Base-by-base conservation (phyloP, 108 stramenopile species). In the Fistulifera solaris region DNA sequence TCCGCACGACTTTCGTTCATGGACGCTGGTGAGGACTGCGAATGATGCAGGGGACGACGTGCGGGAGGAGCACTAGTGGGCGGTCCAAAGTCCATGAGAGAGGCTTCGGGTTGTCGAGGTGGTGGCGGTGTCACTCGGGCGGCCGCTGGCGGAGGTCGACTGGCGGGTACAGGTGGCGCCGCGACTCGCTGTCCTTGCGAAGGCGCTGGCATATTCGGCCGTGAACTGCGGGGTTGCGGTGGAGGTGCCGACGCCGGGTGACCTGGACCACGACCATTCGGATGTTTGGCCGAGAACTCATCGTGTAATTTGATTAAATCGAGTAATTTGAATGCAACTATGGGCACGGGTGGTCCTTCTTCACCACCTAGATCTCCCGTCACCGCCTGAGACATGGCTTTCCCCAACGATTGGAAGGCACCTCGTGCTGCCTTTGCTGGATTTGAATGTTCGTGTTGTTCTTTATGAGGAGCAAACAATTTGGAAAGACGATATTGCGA, bases 261-360 rank as follows among this genome's bases (percentile, higher is more conserved):
- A 18, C 46, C 43, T 11, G 54, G 59, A 19, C 51, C 61, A 7
- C 45, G 48, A 18, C 77, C 77, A 42, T 67, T 57, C 31, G 31
- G 31, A 52, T 72, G 47, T 31, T 75, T 69, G 12, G 39, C 43
- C 13, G 50, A 49, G 53, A 70, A 58, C 22, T 75, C 76, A 41
- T 75, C 78, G 51, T 73, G 58, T 31, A 83, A 54, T 55, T 73
- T 71, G 7, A 62, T 54, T 58, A 91, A 55, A 61, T 92, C 90
- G 65, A 87, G 58, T 27, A 92, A 59, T 52, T 92, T 92, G 67
- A 92, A 85, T 27, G 81, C 75, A 60, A 92, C 67, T 6, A 92
- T 67, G 2, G 72, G 42, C 45, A 83, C 77, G 16, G 72, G 60
- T n/a, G 70, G 68, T 18, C 68, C 80, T 22, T 67, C 31, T 27